Percentiles rank a stretch among this genome's conserved stretches.
Conservation (phyloP, 202 grass and related monocot genomes). For the Zoysia matrella region DNA sequence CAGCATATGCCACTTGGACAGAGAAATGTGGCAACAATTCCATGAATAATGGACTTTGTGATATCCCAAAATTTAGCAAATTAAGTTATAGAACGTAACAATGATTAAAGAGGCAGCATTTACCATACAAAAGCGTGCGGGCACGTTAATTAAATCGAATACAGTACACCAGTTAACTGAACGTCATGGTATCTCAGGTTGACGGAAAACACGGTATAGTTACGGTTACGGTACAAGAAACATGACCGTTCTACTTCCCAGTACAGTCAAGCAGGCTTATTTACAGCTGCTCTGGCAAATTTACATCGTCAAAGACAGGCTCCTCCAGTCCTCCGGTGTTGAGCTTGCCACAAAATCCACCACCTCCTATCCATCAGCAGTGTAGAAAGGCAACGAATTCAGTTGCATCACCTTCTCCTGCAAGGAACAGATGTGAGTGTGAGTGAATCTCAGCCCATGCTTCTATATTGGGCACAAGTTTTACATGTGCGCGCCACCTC, state of each 20-base stretch:
- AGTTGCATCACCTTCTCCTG: slow-evolving; percentile 76
- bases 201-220: background rate
- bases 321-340: background rate
- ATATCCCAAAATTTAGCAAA: too few species aligned
- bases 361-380: slow-evolving; percentile 51
- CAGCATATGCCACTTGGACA: too few species aligned
- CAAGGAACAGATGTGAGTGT: background rate
- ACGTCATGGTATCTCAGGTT: background rate
- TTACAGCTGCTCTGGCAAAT: slow-evolving; percentile 73
- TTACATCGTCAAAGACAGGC: slow-evolving; percentile 32
- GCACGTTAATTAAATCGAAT: background rate
- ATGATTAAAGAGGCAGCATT: background rate
- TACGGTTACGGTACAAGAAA: slow-evolving; percentile 14
- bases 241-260: background rate
- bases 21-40: too few species aligned
- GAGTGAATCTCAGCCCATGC: background rate
- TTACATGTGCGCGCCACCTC: slow-evolving; percentile 49
- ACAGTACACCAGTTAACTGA: slow-evolving; percentile 11
- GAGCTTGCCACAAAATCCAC: background rate
- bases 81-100: background rate
- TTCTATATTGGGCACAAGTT: background rate
- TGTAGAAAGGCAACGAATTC: slow-evolving; percentile 73
- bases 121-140: background rate
- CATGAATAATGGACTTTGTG: too few species aligned
- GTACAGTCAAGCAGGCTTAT: slow-evolving; percentile 50